These are phyloP conservation scores for Mycena filopes DNA, from an alignment of 768 basidiomycete genomes.

Conservation along the genomic window DNA sequence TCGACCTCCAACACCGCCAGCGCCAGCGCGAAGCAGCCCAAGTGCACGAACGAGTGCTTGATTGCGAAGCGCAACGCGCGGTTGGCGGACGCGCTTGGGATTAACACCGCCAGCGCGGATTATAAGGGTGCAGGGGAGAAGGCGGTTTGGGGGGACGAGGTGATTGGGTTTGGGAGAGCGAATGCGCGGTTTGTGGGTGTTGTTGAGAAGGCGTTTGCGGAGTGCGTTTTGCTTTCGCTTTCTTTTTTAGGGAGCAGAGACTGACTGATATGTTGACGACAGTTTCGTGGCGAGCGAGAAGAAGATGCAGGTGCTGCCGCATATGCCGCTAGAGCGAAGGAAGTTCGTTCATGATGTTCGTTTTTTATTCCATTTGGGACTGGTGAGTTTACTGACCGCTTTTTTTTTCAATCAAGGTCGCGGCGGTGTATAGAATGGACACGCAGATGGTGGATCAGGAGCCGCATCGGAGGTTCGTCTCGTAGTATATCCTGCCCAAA, in stretches of 20 bases:
- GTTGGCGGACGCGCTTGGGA: conserved; percentile 92
- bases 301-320: conserved; percentile 77
- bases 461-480: conserved; percentile 73
- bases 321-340: conserved; percentile 82
- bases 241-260: conserved; percentile 15
- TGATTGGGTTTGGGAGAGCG: conserved; percentile 67
- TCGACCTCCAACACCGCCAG: conserved; percentile 54
- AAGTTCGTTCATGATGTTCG: conserved; percentile 85
- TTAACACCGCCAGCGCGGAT: too few species aligned
- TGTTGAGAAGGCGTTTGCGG: conserved; percentile 85
- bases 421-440: conserved; percentile 83
- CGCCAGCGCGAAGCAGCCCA: conserved; percentile 57
- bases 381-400: not conserved
- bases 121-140: conserved; percentile 50
- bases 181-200: conserved; percentile 74
- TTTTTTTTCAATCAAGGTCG: conserved; percentile 58
- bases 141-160: conserved; percentile 69
- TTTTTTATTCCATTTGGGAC: conserved; percentile 21
- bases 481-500: not conserved
- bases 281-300: conserved; percentile 80
- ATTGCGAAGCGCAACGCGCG: conserved; percentile 88
- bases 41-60: conserved; percentile 87
- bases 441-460: conserved; percentile 92
- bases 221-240: conserved; percentile 60
- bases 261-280: conserved; percentile 14